Evolutionary conservation across 768 basidiomycete species (phyloP).

Genomic region (Mrakia frigida): DNA sequence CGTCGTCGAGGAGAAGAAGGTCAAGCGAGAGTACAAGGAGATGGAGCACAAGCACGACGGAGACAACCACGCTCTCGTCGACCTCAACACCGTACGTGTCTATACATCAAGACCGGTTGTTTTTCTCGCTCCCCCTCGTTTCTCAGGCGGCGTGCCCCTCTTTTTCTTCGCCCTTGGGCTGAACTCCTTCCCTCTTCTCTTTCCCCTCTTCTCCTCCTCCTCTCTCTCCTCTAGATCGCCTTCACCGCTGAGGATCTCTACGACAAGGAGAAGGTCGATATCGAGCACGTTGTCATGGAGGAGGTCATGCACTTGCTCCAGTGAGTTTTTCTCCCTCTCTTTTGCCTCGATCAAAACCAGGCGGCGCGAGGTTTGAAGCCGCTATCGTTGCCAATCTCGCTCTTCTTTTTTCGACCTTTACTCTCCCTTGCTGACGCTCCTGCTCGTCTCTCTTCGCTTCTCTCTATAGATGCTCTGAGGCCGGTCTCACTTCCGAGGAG

Average conservation of each 20-base stretch:
- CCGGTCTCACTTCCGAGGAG: conserved; percentile 70
- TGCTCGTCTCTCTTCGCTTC: neutral
- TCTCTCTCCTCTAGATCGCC: conserved; percentile 38
- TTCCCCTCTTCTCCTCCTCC: neutral
- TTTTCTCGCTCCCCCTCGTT: conserved; percentile 15
- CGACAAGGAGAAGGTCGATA: conserved; percentile 98
- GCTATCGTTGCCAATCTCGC: conserved; percentile 20
- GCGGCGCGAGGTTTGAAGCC: neutral
- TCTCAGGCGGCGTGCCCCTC: too few species aligned
- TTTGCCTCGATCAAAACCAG: neutral
- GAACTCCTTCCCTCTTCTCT: neutral
- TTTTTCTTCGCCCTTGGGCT: neutral
- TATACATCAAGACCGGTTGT: neutral
- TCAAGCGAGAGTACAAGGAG: conserved; percentile 78
- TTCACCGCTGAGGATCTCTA: conserved; percentile 53
- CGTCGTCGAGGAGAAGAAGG: conserved; percentile 43
- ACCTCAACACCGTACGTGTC: conserved; percentile 12
- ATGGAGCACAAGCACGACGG: conserved; percentile 37
- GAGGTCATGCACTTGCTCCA: conserved; percentile 96
- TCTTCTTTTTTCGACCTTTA: neutral
- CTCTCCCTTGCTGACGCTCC: conserved; percentile 1
- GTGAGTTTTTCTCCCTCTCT: conserved; percentile 33
- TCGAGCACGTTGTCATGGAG: conserved; percentile 92
- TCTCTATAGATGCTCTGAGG: conserved; percentile 58
- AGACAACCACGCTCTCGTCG: conserved; percentile 30